These are phyloP conservation scores for Nigrograna mackinnonii DNA, from an alignment of 2,329 filamentous ascomycete species.

Conservation along the genomic window DNA sequence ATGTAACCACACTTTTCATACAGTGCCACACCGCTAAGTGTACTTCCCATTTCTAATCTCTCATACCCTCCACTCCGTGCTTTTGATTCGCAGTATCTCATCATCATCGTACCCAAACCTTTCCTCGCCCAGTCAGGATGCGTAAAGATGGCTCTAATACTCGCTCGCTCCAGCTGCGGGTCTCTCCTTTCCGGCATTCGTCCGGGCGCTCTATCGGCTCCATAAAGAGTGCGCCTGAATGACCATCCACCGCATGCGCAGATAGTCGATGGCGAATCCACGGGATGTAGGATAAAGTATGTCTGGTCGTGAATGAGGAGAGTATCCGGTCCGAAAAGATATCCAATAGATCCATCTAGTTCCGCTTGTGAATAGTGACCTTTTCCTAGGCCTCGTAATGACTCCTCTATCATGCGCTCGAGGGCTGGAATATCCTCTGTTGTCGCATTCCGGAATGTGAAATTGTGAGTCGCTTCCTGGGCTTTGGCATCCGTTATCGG, in stretches of 20 bases:
- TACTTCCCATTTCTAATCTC: conserved; percentile 39
- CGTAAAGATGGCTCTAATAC: conserved; percentile 41
- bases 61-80: conserved; percentile 29
- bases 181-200: conserved; percentile 35
- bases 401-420: conserved; percentile 29
- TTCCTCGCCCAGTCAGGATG: conserved; percentile 28
- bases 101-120: conserved; percentile 41
- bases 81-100: conserved; percentile 37
- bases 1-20: conserved; percentile 40
- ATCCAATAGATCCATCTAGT: conserved; percentile 40
- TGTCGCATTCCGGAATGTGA: conserved; percentile 30
- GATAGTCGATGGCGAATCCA: conserved; percentile 19
- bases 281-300: conserved; percentile 38
- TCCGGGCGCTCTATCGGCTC: conserved; percentile 31
- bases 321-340: conserved; percentile 38
- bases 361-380: conserved; percentile 34
- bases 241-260: conserved; percentile 42
- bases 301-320: conserved; percentile 34
- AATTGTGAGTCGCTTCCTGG: conserved; percentile 36
- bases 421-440: conserved; percentile 33
- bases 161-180: conserved; percentile 29
- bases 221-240: conserved; percentile 38
- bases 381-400: conserved; percentile 28
- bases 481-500: conserved; percentile 34
- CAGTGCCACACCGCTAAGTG: conserved; percentile 34